Conservation (phyloP, 495 filamentous ascomycete species). For the Tuber umbilicatum region DNA sequence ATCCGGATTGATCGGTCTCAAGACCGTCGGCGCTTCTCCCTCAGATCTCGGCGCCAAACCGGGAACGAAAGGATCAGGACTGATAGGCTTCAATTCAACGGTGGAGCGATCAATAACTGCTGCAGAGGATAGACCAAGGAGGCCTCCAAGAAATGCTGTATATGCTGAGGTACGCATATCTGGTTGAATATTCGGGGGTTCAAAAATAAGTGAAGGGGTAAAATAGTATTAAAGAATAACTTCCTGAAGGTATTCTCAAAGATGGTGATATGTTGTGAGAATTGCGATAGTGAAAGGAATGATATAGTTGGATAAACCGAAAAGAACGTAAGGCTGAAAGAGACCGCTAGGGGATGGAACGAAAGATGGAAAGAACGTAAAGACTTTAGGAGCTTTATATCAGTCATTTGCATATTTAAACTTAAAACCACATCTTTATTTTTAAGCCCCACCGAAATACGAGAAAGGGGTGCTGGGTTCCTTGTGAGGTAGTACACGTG, state of each 20-base stretch:
- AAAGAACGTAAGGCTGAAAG: background rate
- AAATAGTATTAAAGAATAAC: constrained; percentile 13
- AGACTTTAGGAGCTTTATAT: background rate
- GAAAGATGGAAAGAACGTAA: background rate
- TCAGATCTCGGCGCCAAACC: background rate
- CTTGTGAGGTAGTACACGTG: background rate
- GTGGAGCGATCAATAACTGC: constrained; percentile 14
- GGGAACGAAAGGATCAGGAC: background rate
- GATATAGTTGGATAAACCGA: background rate
- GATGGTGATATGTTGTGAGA: constrained; percentile 2
- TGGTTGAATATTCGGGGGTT: background rate
- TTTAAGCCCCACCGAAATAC: background rate
- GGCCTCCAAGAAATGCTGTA: constrained; percentile 3
- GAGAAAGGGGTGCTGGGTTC: background rate
- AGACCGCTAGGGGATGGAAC: background rate
- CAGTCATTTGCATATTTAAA: background rate
- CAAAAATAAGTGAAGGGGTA: background rate
- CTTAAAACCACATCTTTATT: background rate
- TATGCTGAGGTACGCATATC: constrained; percentile 12
- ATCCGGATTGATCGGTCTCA: constrained; percentile 26
- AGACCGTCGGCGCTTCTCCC: constrained; percentile 6
- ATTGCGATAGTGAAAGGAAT: background rate
- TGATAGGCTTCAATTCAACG: background rate
- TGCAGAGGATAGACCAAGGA: constrained; percentile 15
- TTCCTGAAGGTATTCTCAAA: constrained; percentile 26